Base-by-base conservation (phyloP, 495 filamentous ascomycete species). In the Neurospora africana region DNA sequence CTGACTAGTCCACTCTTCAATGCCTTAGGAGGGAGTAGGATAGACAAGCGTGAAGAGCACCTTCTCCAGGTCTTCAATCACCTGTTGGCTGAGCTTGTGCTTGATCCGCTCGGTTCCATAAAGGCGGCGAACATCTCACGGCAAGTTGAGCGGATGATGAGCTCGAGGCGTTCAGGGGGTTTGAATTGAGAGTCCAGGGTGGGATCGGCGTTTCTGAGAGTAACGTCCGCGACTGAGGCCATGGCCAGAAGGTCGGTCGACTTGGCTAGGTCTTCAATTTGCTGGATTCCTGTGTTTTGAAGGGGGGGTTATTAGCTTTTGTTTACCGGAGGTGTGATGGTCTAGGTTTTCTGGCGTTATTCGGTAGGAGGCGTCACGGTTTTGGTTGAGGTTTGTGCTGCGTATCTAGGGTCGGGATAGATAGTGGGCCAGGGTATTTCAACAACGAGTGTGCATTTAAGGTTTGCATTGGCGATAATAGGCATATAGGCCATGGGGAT, bases 11-110 rank as follows among this genome's bases (percentile, higher is more conserved):
- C 36, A 36, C 36, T 36, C 36, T 36, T 36, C 7, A 5, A 36
- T 36, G 6, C 36, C 8, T 36, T 33, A 33, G 33, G 5, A 7
- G 36, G 72, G 75, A 23, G 76, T 79, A 27, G 78, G 78, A 36
- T 77, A 80, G 3, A 74, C 43, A 17, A 72, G 67, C 65, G 74
- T 74, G 38, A 80, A 79, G 9, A 80, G 72, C 11, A 75, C 71
- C 7, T 71, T 43, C 69, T 77, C 71, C 27, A 80, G 67, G 10
- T 70, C 30, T 9, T 37, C 27, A 1, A 80, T 47, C 43, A 21
- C 43, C 8, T 47, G 43, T 21, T 3, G 43, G 43, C 43, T 47
- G 43, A 47, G 43, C 8, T 21, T 2, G n/a, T 47, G 43, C 43
- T 47, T 47, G 43, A 47, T 47, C n/a, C 43, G 43, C 43, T 23